Evolutionary conservation across 169 alveolate species (phyloP).

Genomic region (Plasmodium knowlesi): DNA sequence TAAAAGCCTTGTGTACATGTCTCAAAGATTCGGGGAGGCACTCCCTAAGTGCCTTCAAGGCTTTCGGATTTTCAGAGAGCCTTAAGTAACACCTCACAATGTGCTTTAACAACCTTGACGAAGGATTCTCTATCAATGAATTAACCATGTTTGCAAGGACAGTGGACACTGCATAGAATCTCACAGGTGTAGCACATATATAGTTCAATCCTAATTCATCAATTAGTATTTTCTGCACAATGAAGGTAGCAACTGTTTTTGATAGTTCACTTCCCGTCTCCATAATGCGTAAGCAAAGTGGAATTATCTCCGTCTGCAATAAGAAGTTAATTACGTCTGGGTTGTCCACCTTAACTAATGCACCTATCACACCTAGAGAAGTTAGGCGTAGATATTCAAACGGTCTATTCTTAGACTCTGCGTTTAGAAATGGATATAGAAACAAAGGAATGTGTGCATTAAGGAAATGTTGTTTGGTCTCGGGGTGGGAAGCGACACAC

Average conservation of each 20-base stretch:
- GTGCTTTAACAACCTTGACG: constrained; percentile 95
- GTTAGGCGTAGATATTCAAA: constrained; percentile 98
- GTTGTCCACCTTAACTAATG: constrained; percentile 98
- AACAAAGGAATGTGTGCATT: constrained; percentile 98
- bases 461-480: constrained; percentile 95
- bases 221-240: constrained; percentile 96
- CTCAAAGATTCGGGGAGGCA: constrained; percentile 86
- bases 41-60: constrained; percentile 90
- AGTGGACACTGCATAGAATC: constrained; percentile 97
- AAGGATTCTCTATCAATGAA: constrained; percentile 89
- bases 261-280: constrained; percentile 98
- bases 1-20: constrained; percentile 81
- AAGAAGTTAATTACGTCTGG: constrained; percentile 96
- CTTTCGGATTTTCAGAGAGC: constrained; percentile 96
- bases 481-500: constrained; percentile 98
- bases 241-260: constrained; percentile 98
- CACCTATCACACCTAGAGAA: constrained; percentile 99
- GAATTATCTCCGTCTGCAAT: constrained; percentile 97
- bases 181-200: constrained; percentile 97
- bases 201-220: constrained; percentile 97
- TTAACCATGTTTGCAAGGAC: constrained; percentile 96
- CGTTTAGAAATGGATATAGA: constrained; percentile 97
- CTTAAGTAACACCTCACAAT: constrained; percentile 97
- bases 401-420: constrained; percentile 95
- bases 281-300: constrained; percentile 98